Evolutionary conservation across 2,329 filamentous ascomycete species (phyloP), one percentile per base, ranked within the genome.

Genomic region (Fusarium temperatum): DNA sequence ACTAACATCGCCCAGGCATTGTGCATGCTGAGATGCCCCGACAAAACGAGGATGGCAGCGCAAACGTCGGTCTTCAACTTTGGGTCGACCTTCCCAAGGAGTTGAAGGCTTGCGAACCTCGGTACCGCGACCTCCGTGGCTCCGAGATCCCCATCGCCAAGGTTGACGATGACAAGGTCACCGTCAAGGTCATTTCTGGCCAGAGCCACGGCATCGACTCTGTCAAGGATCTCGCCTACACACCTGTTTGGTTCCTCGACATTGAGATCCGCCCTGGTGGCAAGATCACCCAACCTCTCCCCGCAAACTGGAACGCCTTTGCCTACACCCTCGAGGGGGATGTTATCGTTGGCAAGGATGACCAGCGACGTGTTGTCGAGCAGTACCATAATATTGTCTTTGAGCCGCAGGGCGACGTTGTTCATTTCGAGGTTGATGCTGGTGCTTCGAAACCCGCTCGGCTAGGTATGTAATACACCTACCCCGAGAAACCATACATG

Each of bases 1-100:
- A 42, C 58, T 69, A 24, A 69, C 65, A 35, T 32, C 28, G 17
- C 17, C 30, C 89, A 26, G 96, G 96, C 47, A 97, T 98, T 78
- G 93, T 98, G 82, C 96, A 98, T 83, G 94, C 95, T 42, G 96
- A 98, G 84, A 98, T 98, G 95, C 96, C 96, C 15, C 89, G 90
- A 62, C 90, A 93, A 79, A 94, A 94, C 80, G 81, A 87, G 2
- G 93, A 96, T 80, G 94, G 94, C 57, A 89, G 87, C 64, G 86
- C 92, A 67, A 98, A 95, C 81, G 88, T 97, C 61, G 96, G 96
- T 39, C 89, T 98, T 84, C 96, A 98, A 85, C 87, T 98, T 28
- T 98, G 96, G 96, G 95, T 98, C 53, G 96, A 98, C 81, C 85
- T 98, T 17, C 96, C 96, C 11, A 84, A 90, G 78, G 83, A 92